Evolutionary conservation across 495 filamentous ascomycete genomes (phyloP).

Genomic region (Xylaria longipes): DNA sequence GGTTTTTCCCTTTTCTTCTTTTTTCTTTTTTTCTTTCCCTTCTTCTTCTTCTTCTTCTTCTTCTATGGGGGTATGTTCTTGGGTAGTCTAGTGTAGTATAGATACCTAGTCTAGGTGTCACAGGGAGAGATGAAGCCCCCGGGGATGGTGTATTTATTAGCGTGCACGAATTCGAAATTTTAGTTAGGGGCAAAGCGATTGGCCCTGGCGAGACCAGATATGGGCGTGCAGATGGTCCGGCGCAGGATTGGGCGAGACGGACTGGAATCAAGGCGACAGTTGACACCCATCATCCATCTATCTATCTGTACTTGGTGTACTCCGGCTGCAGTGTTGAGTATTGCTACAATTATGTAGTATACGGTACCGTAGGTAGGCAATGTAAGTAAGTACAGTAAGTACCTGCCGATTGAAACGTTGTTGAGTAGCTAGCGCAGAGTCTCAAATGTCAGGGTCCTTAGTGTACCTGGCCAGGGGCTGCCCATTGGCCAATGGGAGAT

Average conservation of each 20-base stretch:
- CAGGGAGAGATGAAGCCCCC: neutral
- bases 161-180: constrained; percentile 9
- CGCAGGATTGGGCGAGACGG: constrained; percentile 8
- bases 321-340: too few relatives aligned
- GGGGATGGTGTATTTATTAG: neutral
- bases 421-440: constrained; percentile 8
- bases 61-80: neutral
- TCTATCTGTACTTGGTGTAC: too few relatives aligned
- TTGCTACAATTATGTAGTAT: too few relatives aligned
- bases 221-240: neutral
- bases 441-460: constrained; percentile 13
- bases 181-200: constrained; percentile 2
- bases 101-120: neutral
- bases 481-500: constrained; percentile 8
- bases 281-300: neutral
- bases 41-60: neutral
- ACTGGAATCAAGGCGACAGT: neutral
- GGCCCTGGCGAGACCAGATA: neutral
- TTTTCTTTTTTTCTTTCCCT: neutral
- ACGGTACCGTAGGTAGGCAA: too few relatives aligned
- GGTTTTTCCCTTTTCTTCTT: neutral
- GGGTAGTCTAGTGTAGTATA: neutral
- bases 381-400: neutral
- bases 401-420: constrained; percentile 4
- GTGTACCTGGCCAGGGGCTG: neutral